Percentiles rank a stretch among this genome's conserved stretches.
phyloP scores from a whole-genome alignment of 352 stramenopile species.

The Pythium scleroteichum region DNA sequence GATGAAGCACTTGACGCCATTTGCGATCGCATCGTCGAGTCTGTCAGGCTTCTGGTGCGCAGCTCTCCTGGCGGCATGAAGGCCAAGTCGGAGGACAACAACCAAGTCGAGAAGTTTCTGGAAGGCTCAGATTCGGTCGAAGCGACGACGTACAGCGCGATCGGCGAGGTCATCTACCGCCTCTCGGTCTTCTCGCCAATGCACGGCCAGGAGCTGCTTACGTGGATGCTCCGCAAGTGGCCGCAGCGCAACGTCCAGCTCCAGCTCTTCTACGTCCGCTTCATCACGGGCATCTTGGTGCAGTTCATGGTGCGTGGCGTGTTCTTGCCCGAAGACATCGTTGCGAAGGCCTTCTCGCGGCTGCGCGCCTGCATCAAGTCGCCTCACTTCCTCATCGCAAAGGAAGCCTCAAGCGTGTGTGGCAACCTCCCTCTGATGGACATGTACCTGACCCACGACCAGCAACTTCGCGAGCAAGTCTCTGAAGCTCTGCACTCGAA shows the following conservation, averaged over 20 bases:
- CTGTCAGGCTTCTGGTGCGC: conserved; percentile 55
- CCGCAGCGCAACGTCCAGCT: conserved; percentile 69
- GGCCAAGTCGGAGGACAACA: conserved; percentile 41
- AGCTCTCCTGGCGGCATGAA: conserved; percentile 43
- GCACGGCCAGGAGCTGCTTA: conserved; percentile 61
- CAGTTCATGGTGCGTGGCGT: conserved; percentile 63
- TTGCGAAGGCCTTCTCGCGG: conserved; percentile 52
- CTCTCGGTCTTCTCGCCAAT: conserved; percentile 60
- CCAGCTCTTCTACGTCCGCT: conserved; percentile 76
- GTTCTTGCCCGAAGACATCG: conserved; percentile 46
- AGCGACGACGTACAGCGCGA: conserved; percentile 58
- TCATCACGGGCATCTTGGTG: conserved; percentile 54
- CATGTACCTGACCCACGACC: conserved; percentile 62
- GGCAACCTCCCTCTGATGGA: conserved; percentile 68
- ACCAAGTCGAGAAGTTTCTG: conserved; percentile 66
- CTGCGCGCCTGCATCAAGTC: conserved; percentile 60
- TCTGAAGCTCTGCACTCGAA: conserved; percentile 68
- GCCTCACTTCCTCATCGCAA: conserved; percentile 70
- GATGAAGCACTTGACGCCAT: conserved; percentile 33
- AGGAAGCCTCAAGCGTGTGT: conserved; percentile 68
- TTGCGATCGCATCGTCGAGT: conserved; percentile 48
- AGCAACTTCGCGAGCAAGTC: conserved; percentile 55
- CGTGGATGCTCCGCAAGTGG: conserved; percentile 77
- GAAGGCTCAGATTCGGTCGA: conserved; percentile 64
- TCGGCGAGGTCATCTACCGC: conserved; percentile 63